Evolutionary conservation across 805 yeast genomes (phyloP), one percentile per base, ranked within the genome.

Genomic region (Ogataea pilisensis): DNA sequence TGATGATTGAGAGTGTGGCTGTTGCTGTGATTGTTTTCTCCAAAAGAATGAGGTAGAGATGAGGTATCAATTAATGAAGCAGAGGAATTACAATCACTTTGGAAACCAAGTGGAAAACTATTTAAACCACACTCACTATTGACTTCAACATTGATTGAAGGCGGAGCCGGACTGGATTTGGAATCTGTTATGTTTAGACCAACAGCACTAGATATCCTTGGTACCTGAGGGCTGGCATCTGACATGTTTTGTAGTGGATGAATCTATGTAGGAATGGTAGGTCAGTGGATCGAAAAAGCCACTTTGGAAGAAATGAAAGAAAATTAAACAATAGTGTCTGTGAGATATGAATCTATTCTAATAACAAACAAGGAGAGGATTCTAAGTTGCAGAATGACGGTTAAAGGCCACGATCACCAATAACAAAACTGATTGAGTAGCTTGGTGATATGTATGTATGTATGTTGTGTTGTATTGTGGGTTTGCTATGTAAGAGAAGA

Each of bases 141-240:
- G 1, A 39, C 41, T 13, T 44, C 43, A 12, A 44, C 29, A 13
- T 31, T 31, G 28, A 19, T 39, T 6, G 44, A 22, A 14, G 50
- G 38, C 9, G 42, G 44, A 35, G 35, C 47, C 7, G 31, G 16
- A 14, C 31, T 32, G 3, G 49, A 34, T 33, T 49, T 44, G n/a
- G 40, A 28, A 17, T 34, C 35, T 6, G 38, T 31, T 17, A 34
- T 24, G 22, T 40, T 31, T 21, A 40, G 20, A 11, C 35, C 31
- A 31, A 20, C n/a, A 2, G 28, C 31, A 19, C 36, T 26, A 16
- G 35, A 26, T 20, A 12, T 5, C 25, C n/a, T 32, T 3, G 17
- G 35, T 19, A 35, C 20, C 7, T 16, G 35, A 12, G 27, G 39
- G 14, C 19, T 13, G n/a, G 28, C 20, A 28, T 35, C 26, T 12